Evolutionary conservation across 2,329 filamentous ascomycete genomes (phyloP).

Genomic region (Metarhizium album): DNA sequence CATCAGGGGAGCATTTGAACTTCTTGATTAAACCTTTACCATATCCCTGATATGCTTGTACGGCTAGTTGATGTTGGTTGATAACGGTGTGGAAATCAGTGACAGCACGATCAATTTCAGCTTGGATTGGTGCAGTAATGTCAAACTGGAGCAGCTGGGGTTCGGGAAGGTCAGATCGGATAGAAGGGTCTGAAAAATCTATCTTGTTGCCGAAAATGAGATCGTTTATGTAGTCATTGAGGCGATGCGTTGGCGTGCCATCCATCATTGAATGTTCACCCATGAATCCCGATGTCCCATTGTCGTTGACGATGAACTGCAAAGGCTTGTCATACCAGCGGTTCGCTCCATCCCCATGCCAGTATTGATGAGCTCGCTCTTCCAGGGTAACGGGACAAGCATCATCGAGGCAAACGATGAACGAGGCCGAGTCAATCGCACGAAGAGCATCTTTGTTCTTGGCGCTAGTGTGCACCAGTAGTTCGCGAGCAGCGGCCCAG

Average conservation of each 20-base stretch:
- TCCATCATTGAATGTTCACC: slow-evolving; percentile 99
- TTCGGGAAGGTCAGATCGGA: slow-evolving; percentile 77
- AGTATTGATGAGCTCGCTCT: slow-evolving; percentile 92
- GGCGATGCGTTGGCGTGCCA: slow-evolving; percentile 89
- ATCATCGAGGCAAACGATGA: slow-evolving; percentile 88
- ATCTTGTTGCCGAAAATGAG: slow-evolving; percentile 91
- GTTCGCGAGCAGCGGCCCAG: slow-evolving; percentile 74
- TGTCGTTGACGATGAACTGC: slow-evolving; percentile 97
- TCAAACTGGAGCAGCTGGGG: slow-evolving; percentile 70
- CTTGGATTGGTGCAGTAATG: slow-evolving; percentile 60
- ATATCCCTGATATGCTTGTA: slow-evolving; percentile 94
- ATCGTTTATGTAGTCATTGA: slow-evolving; percentile 91
- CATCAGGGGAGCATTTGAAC: slow-evolving; percentile 96
- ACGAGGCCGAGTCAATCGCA: slow-evolving; percentile 78
- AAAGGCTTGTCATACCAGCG: slow-evolving; percentile 97
- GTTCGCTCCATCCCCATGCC: slow-evolving; percentile 94
- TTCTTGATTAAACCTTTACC: slow-evolving; percentile 99
- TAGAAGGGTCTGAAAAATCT: slow-evolving; percentile 66
- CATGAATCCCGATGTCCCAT: slow-evolving; percentile 94
- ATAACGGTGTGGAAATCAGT: slow-evolving; percentile 76
- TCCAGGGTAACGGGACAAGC: slow-evolving; percentile 84
- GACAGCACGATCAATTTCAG: slow-evolving; percentile 68
- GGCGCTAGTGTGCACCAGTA: slow-evolving; percentile 64
- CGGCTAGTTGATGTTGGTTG: slow-evolving; percentile 76
- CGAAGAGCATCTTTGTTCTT: slow-evolving; percentile 69